These are phyloP conservation scores for Candida golubevii DNA, from an alignment of 805 yeast genomes.

Conservation along the genomic window DNA sequence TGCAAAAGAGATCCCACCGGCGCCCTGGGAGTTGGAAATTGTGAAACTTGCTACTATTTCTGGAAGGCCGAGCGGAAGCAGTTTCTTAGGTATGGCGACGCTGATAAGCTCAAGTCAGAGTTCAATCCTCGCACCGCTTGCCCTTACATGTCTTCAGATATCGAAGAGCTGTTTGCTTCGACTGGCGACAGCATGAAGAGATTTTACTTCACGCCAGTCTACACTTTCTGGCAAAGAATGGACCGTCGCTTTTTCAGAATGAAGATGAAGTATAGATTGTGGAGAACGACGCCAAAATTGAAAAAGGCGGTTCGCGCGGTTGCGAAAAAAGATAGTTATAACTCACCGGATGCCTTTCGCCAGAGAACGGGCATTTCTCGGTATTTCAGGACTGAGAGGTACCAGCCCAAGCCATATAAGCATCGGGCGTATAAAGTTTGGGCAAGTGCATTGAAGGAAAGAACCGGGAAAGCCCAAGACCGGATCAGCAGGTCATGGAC, in stretches of 20 bases:
- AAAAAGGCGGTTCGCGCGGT: slow-evolving; percentile 1
- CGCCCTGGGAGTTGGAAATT: neutral
- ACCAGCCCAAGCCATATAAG: neutral
- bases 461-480: neutral
- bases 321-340: neutral
- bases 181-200: neutral
- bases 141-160: neutral
- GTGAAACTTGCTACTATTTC: slow-evolving; percentile 1
- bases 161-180: slow-evolving; percentile 1
- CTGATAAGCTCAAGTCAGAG: neutral
- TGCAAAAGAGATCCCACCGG: neutral
- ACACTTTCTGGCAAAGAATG: neutral
- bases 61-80: neutral
- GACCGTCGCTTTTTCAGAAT: neutral
- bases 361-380: neutral
- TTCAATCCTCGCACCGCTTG: neutral
- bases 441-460: neutral
- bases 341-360: neutral
- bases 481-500: too few species aligned
- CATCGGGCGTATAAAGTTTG: neutral
- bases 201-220: neutral
- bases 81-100: slow-evolving; percentile 1
- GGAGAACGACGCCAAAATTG: neutral
- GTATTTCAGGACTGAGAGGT: neutral
- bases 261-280: neutral